Conservation (phyloP, 2,329 filamentous ascomycete genomes). For the Zymoseptoria ardabiliae region DNA sequence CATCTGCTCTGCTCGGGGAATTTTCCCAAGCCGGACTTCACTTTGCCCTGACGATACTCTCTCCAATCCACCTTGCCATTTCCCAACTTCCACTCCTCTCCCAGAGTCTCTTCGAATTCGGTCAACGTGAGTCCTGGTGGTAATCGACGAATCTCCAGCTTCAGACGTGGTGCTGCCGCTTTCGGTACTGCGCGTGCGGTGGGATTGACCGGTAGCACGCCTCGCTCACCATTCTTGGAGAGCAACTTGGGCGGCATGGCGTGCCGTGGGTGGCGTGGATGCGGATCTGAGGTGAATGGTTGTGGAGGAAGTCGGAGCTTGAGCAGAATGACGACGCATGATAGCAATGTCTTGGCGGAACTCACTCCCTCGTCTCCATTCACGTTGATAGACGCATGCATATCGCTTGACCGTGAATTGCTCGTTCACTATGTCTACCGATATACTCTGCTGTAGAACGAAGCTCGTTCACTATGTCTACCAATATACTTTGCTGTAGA, state of each 20-base stretch:
- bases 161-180: constrained; percentile 58
- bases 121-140: constrained; percentile 75
- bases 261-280: neutral
- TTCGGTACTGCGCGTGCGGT: constrained; percentile 31
- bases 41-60: constrained; percentile 64
- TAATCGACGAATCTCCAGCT: constrained; percentile 75
- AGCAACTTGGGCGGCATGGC: constrained; percentile 28
- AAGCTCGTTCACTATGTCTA: too few relatives aligned
- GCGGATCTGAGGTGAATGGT: neutral
- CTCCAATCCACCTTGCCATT: constrained; percentile 80
- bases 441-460: too few relatives aligned
- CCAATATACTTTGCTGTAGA: too few relatives aligned
- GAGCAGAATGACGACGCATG: too few relatives aligned
- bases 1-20: constrained; percentile 72
- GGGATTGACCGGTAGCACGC: constrained; percentile 27
- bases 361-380: too few relatives aligned
- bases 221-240: constrained; percentile 23
- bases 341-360: too few relatives aligned
- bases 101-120: constrained; percentile 67
- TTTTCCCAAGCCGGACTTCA: constrained; percentile 75
- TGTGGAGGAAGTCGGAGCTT: too few relatives aligned
- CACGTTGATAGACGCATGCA: too few relatives aligned
- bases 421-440: too few relatives aligned
- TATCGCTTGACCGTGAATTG: too few relatives aligned
- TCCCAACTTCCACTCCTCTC: constrained; percentile 74